phyloP scores from a whole-genome alignment of 495 filamentous ascomycete genomes.

The Hyaloscypha hepaticicola region DNA sequence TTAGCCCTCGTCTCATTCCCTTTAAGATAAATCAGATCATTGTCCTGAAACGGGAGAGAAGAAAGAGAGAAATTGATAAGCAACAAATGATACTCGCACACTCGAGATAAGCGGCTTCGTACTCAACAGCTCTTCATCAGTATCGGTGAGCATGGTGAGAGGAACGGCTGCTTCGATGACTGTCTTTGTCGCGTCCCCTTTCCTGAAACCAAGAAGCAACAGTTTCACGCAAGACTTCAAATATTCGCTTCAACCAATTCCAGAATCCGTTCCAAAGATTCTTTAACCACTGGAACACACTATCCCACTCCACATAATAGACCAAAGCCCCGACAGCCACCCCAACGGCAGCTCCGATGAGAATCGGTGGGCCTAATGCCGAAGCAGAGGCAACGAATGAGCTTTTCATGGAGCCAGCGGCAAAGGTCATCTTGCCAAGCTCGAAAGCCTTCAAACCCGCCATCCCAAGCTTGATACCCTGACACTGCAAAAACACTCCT shows the following conservation, averaged over 20 bases:
- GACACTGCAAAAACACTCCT: background rate
- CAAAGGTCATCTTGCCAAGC: background rate
- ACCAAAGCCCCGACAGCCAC: background rate
- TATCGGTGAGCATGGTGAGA: too few relatives aligned
- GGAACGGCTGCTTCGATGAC: too few relatives aligned
- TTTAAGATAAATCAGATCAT: too few relatives aligned
- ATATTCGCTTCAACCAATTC: background rate
- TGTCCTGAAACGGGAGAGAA: too few relatives aligned
- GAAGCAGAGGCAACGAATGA: background rate
- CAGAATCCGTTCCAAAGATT: background rate
- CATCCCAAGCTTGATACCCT: slow-evolving; percentile 2
- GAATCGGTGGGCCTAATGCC: background rate
- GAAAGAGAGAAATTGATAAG: too few relatives aligned
- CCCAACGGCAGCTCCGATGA: background rate
- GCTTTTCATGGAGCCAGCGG: background rate
- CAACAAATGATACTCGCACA: too few relatives aligned
- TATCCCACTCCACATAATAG: background rate
- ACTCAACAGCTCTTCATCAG: too few relatives aligned
- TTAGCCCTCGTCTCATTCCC: too few relatives aligned
- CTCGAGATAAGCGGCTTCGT: too few relatives aligned
- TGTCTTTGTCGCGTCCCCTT: too few relatives aligned
- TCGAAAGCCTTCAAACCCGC: background rate
- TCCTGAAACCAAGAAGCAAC: background rate
- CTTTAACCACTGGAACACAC: background rate
- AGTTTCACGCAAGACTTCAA: background rate